Conservation (phyloP, 2,329 filamentous ascomycete genomes). For the Epichloe brachyelytri region DNA sequence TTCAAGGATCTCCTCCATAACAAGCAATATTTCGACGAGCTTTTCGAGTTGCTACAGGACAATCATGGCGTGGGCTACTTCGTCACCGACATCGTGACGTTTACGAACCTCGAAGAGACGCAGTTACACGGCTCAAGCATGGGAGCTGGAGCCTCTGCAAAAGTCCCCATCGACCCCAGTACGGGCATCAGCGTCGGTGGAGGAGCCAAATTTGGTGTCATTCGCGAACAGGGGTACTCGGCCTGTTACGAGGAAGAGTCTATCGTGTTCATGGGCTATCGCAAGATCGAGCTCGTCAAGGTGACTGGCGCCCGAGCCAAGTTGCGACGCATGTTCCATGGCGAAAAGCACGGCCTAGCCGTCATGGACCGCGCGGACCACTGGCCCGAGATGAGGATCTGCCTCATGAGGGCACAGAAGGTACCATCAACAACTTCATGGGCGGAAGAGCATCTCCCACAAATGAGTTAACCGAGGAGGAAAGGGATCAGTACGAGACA, state of each 20-base stretch:
- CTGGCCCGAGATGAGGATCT: slow-evolving; percentile 15
- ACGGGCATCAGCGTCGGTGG: slow-evolving; percentile 10
- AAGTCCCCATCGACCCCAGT: slow-evolving; percentile 11
- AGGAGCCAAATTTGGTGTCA: slow-evolving; percentile 9
- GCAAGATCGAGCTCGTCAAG: slow-evolving; percentile 16
- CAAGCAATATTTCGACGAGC: slow-evolving; percentile 15
- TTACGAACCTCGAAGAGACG: slow-evolving; percentile 13
- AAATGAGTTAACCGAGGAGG: slow-evolving; percentile 3
- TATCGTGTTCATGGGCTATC: slow-evolving; percentile 17
- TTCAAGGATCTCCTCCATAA: slow-evolving; percentile 16
- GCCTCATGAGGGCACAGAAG: slow-evolving; percentile 13
- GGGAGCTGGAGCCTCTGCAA: slow-evolving; percentile 8
- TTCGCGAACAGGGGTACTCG: slow-evolving; percentile 12
- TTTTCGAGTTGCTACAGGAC: slow-evolving; percentile 13
- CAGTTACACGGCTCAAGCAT: slow-evolving; percentile 6
- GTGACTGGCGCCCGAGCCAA: slow-evolving; percentile 14
- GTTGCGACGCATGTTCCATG: slow-evolving; percentile 28
- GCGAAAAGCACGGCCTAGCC: slow-evolving; percentile 25
- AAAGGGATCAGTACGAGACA: background rate
- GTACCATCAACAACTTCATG: slow-evolving; percentile 12
- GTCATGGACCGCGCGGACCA: slow-evolving; percentile 15
- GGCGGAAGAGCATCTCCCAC: background rate
- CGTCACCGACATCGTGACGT: slow-evolving; percentile 16
- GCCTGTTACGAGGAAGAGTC: slow-evolving; percentile 15
- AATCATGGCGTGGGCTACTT: slow-evolving; percentile 16